Conservation (phyloP, 768 basidiomycete species). For the Pulveroboletus ravenelii region DNA sequence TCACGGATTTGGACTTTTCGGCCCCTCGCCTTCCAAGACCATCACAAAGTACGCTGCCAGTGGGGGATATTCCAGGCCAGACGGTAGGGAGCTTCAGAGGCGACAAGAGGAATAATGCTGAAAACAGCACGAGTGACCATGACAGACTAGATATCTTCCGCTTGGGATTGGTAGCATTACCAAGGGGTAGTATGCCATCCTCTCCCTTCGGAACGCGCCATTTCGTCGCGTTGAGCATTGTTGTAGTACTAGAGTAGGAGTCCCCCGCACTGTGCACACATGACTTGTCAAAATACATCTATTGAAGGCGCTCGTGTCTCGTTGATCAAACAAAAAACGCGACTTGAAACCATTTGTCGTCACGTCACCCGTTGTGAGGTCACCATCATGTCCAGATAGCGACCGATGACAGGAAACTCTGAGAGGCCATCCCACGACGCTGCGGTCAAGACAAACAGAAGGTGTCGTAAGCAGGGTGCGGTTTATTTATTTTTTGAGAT, state of each 20-base stretch:
- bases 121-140: constrained; percentile 19
- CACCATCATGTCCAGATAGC: too few species aligned
- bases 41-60: neutral
- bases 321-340: too few species aligned
- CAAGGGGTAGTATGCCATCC: constrained; percentile 2
- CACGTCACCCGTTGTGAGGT: too few species aligned
- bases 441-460: too few species aligned
- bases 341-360: too few species aligned
- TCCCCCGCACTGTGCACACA: too few species aligned
- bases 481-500: too few species aligned
- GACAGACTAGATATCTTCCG: constrained; percentile 2
- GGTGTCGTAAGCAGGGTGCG: too few species aligned
- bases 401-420: too few species aligned
- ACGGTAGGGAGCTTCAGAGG: constrained; percentile 2
- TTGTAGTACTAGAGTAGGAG: neutral
- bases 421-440: too few species aligned
- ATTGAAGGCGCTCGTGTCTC: too few species aligned
- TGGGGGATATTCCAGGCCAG: neutral
- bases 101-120: constrained; percentile 12
- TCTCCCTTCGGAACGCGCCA: neutral
- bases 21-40: neutral
- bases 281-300: neutral
- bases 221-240: neutral
- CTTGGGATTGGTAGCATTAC: neutral
- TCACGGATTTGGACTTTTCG: constrained; percentile 1